phyloP scores from a whole-genome alignment of 2,329 filamentous ascomycete species.

The Ilyonectria robusta region DNA sequence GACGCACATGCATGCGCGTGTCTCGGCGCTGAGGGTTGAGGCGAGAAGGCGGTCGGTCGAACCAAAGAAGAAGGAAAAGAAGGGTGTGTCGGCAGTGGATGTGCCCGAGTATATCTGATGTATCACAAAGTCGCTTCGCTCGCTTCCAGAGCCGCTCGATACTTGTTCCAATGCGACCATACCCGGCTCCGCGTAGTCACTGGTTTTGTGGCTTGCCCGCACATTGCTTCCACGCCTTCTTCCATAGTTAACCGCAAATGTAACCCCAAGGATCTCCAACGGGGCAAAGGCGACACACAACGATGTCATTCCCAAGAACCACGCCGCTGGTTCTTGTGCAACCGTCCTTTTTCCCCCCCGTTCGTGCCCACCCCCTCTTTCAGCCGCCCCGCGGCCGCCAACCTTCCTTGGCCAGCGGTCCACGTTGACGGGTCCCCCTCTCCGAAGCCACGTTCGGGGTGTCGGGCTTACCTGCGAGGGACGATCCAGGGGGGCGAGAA shows the following conservation, averaged over 20 bases:
- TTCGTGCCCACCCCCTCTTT: not conserved
- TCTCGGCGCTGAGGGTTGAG: constrained; percentile 18
- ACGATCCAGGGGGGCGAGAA: not conserved
- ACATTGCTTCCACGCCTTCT: constrained; percentile 3
- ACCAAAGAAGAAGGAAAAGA: not conserved
- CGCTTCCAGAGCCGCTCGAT: constrained; percentile 16
- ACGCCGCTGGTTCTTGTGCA: constrained; percentile 11
- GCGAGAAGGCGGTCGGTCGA: not conserved
- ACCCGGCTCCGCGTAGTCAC: constrained; percentile 29
- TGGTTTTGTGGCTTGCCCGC: constrained; percentile 1
- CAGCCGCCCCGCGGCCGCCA: not conserved
- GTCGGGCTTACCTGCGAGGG: not conserved
- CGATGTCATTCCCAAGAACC: constrained; percentile 10
- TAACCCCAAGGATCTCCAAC: not conserved
- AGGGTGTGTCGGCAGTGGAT: not conserved
- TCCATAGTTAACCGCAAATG: constrained; percentile 3
- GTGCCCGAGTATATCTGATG: not conserved
- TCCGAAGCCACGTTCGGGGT: not conserved
- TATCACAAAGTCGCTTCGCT: constrained; percentile 23
- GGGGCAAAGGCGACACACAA: not conserved
- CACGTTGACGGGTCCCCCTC: not conserved
- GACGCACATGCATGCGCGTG: constrained; percentile 17
- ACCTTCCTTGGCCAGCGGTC: not conserved
- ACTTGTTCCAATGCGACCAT: constrained; percentile 15
- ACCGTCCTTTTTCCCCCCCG: not conserved